Conservation (phyloP, 305 asterid genomes). For the Ajuga reptans region DNA sequence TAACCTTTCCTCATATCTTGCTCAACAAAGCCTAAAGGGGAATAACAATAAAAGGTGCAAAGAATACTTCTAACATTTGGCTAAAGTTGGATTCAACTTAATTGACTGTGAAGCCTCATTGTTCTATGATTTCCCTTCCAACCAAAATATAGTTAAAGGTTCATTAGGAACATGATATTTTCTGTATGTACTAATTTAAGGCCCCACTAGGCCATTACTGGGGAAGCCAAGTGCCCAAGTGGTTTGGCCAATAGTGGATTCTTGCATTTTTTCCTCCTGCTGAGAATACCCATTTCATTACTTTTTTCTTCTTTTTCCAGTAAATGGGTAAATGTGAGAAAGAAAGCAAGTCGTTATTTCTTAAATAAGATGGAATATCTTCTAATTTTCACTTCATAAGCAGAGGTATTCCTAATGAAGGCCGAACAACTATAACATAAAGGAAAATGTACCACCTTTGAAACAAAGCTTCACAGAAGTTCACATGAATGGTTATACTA, state of each 20-base stretch:
- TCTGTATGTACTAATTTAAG: not conserved
- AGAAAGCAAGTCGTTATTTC: not conserved
- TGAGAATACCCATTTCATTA: not conserved
- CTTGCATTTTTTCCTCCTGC: too few species aligned
- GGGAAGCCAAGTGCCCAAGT: too few species aligned
- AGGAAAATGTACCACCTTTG: constrained; percentile 11
- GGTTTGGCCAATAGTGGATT: too few species aligned
- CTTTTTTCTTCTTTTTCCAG: not conserved
- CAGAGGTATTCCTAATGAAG: constrained; percentile 7
- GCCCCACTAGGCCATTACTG: not conserved
- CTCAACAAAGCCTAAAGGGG: not conserved
- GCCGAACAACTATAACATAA: not conserved
- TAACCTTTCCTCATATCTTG: not conserved
- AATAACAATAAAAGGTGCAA: not conserved
- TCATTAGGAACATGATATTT: not conserved
- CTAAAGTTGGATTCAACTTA: not conserved
- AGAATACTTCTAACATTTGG: not conserved
- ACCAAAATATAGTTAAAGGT: not conserved
- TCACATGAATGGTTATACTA: not conserved
- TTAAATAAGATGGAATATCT: not conserved
- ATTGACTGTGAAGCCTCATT: not conserved
- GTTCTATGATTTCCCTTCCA: not conserved
- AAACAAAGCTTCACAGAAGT: constrained; percentile 4
- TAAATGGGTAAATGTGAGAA: not conserved
- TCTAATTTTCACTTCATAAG: not conserved